Base-by-base conservation (phyloP, 768 basidiomycete genomes). In the Lactarius indigo region DNA sequence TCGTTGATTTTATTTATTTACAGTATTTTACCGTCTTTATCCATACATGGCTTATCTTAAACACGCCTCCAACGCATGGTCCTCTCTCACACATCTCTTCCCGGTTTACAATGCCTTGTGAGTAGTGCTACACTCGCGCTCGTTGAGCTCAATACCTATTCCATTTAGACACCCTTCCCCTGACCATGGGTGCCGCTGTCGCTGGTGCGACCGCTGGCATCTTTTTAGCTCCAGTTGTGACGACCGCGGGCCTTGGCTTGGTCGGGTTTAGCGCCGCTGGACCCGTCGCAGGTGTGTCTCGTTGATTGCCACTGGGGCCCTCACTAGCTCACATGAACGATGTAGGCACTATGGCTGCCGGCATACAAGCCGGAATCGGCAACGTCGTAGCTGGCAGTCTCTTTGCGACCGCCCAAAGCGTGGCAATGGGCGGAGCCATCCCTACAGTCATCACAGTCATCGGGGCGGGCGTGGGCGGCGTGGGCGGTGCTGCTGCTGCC, bases 211-310 rank as follows among this genome's bases (percentile, higher is more conserved):
- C 18, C 7, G 17, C n/a, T 0, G 52, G 66, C 13, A 2, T 23
- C 20, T 4, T 31, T 23, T 8, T 66, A 17, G 13, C 37, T 0
- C 68, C 68, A 1, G 0, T 66, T 23, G 2, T 61, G 28, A 56
- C 37, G 7, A 20, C 64, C n/a, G 47, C 10, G 5, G 12, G 5
- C 17, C 55, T 68, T 6, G 64, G 59, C 1, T 15, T 35, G 13
- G 3, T 61, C 8, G 63, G 66, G 12, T 60, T 68, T 23, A 20
- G 63, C 26, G 63, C 66, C 23, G 41, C n/a, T 8, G 66, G 63
- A 2, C 58, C 64, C 41, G 26, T 68, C 39, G 66, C 52, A 1
- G 66, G 67, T 63, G 10, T 56, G 39, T 41, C 17, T 13, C 23
- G 1, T 50, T 5, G 3, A 5, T 26, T 23, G 13, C 23, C 23